A percentile compares a stretch with the other conserved stretches of the same genome.
Conservation (phyloP, 139 green algal species). For the Chlamydomonas applanata region DNA sequence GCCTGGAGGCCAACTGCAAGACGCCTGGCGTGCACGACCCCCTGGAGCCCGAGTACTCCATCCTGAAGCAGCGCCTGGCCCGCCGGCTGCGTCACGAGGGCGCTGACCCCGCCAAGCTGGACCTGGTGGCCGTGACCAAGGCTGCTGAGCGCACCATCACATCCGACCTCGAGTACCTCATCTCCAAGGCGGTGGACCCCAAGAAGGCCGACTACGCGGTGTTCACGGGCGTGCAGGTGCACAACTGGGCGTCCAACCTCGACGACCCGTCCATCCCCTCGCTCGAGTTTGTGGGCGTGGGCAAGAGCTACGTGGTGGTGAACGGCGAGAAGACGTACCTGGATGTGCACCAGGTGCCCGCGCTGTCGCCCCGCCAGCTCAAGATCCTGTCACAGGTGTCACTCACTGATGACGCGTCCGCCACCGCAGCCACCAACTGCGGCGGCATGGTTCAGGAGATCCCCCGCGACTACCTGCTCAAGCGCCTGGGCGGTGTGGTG, state of each 20-base stretch:
- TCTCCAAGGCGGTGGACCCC: constrained; percentile 68
- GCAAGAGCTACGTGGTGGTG: constrained; percentile 69
- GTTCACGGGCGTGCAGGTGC: constrained; percentile 52
- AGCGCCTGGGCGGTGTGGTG: constrained; percentile 38
- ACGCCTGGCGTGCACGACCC: constrained; percentile 65
- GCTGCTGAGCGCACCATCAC: constrained; percentile 76
- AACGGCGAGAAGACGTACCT: constrained; percentile 71
- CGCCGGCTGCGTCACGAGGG: constrained; percentile 45
- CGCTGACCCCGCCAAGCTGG: constrained; percentile 41
- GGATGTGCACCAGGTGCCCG: constrained; percentile 49
- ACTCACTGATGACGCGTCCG: background rate
- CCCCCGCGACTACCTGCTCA: constrained; percentile 47
- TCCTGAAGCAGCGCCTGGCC: constrained; percentile 79
- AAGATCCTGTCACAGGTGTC: constrained; percentile 33
- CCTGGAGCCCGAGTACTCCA: constrained; percentile 80
- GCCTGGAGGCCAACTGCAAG: constrained; percentile 43
- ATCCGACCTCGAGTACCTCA: constrained; percentile 83
- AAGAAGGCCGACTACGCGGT: constrained; percentile 84
- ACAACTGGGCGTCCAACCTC: constrained; percentile 69
- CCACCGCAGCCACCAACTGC: constrained; percentile 11
- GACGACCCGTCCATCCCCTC: constrained; percentile 19
- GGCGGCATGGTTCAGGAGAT: constrained; percentile 48
- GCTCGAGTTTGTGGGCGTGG: constrained; percentile 74
- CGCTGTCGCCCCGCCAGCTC: constrained; percentile 48
- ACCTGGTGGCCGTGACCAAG: constrained; percentile 71